A percentile compares a stretch with the other conserved stretches of the same genome.
These are phyloP conservation scores for Mytilinidion resinicola DNA, from an alignment of 495 filamentous ascomycete genomes.

Conservation along the genomic window DNA sequence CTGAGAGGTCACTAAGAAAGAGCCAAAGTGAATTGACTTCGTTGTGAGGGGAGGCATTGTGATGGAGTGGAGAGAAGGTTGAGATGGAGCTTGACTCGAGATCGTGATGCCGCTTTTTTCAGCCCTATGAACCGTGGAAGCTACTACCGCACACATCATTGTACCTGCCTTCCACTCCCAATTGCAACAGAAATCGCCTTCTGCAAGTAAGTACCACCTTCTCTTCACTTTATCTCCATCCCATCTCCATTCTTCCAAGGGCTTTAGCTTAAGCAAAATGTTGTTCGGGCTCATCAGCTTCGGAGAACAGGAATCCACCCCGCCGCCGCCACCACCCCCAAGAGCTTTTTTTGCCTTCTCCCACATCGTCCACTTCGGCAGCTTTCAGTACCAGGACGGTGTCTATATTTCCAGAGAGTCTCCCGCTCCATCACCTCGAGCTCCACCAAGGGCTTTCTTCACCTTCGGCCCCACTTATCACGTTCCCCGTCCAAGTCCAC, in stretches of 20 bases:
- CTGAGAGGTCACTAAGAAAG: conserved; percentile 29
- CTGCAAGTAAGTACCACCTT: too few relatives aligned
- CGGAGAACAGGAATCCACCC: background rate
- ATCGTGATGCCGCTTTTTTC: background rate
- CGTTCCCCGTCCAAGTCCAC: too few relatives aligned
- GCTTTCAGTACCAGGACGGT: too few relatives aligned
- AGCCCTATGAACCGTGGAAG: background rate
- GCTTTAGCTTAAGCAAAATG: background rate
- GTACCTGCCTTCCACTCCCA: background rate
- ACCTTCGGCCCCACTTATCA: too few relatives aligned
- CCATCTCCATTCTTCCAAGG: background rate
- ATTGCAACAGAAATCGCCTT: too few relatives aligned
- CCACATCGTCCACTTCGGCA: too few relatives aligned
- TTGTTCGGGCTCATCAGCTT: too few relatives aligned
- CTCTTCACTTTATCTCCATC: background rate
- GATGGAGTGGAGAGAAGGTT: background rate
- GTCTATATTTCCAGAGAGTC: too few relatives aligned
- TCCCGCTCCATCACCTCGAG: too few relatives aligned
- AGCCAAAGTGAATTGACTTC: conserved; percentile 28
- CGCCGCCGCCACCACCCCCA: too few relatives aligned
- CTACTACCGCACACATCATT: background rate
- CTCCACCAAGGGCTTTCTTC: too few relatives aligned
- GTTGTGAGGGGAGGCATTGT: conserved; percentile 25
- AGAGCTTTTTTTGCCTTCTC: too few relatives aligned
- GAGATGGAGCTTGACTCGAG: background rate